Evolutionary conservation across 371 early-diverging fungal genomes (phyloP).

Genomic region (Rhizopus microsporus): DNA sequence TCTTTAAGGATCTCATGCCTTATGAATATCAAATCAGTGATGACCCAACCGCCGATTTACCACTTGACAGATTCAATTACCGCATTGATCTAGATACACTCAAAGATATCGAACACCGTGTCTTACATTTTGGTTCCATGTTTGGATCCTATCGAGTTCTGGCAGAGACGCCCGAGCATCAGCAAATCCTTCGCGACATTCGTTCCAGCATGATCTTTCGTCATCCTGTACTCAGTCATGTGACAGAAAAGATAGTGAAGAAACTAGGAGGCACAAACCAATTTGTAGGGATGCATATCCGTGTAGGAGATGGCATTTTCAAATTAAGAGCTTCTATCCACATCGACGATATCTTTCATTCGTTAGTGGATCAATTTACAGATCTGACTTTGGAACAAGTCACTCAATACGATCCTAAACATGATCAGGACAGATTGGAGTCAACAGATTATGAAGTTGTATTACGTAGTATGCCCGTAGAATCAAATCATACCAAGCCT

Average conservation of each 20-base stretch:
- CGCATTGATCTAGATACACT: conserved; percentile 44
- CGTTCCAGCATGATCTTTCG: conserved; percentile 52
- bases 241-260: conserved; percentile 38
- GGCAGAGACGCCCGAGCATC: conserved; percentile 44
- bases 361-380: conserved; percentile 39
- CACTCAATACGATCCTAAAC: conserved; percentile 24
- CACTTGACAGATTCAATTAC: conserved; percentile 45
- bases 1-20: conserved; percentile 51
- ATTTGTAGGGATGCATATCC: conserved; percentile 56
- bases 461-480: not conserved
- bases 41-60: conserved; percentile 45
- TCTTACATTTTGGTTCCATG: conserved; percentile 61
- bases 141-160: conserved; percentile 58
- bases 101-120: conserved; percentile 35
- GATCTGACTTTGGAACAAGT: conserved; percentile 34
- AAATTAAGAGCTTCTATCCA: conserved; percentile 44
- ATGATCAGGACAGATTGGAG: conserved; percentile 37
- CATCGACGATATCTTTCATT: conserved; percentile 49
- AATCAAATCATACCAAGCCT: conserved; percentile 24
- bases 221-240: conserved; percentile 48
- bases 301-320: conserved; percentile 59
- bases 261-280: conserved; percentile 43
- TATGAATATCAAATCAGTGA: conserved; percentile 58
- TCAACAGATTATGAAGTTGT: conserved; percentile 8
- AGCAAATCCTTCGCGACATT: conserved; percentile 35